Evolutionary conservation across 2,329 filamentous ascomycete genomes (phyloP).

Genomic region (Colletotrichum liriopes): DNA sequence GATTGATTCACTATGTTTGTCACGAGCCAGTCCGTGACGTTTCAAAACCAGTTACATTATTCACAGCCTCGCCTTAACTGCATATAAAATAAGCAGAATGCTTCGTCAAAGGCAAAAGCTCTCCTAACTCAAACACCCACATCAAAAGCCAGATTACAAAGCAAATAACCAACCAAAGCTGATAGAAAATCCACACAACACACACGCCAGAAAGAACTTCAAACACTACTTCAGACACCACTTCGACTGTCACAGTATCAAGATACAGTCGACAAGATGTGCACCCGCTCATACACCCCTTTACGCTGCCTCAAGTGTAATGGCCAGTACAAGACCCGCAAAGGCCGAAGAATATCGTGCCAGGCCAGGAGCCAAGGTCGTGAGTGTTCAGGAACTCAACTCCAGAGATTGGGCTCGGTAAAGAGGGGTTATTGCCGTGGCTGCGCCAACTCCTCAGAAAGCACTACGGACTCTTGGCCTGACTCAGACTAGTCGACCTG

Average conservation of each 20-base stretch:
- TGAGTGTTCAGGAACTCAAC: neutral
- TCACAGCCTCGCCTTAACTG: neutral
- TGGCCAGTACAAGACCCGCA: neutral
- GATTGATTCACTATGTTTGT: neutral
- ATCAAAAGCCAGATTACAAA: neutral
- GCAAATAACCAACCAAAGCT: neutral
- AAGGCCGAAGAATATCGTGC: neutral
- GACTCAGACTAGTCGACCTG: neutral
- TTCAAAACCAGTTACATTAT: neutral
- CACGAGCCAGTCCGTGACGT: neutral
- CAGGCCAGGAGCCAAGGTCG: neutral
- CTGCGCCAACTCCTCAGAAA: neutral
- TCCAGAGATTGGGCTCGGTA: neutral
- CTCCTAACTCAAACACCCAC: neutral
- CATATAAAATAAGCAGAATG: neutral
- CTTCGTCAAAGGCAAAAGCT: neutral
- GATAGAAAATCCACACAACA: neutral
- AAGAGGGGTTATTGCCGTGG: conserved; percentile 1
- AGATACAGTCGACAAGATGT: neutral
- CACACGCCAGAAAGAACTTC: neutral
- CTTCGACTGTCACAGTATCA: neutral
- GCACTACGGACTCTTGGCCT: neutral
- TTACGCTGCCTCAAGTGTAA: conserved; percentile 4
- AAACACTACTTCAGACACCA: neutral
- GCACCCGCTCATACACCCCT: neutral